Base-by-base conservation (phyloP, 2,329 filamentous ascomycete species). In the Ceratocystis destructans region DNA sequence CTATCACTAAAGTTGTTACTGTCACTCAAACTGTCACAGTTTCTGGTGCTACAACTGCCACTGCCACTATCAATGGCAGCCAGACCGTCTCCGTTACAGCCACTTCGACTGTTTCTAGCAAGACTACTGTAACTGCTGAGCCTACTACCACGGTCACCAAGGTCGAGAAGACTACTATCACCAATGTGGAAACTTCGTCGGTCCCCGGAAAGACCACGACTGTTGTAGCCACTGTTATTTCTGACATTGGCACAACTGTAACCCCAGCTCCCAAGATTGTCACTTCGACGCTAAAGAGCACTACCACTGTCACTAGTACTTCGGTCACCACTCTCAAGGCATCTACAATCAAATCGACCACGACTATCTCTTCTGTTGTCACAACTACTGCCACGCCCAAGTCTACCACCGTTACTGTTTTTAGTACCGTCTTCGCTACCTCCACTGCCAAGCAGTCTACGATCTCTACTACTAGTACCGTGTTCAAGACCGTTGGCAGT, bases 281-380 rank as follows among this genome's bases (percentile, higher is more conserved):
- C 15, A 62, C 61, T 22, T 46, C 61, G 12, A 62, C 61, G 15
- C 3, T 62, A 12, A 62, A 62, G 61, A 48, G 20, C 61, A 62
- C 61, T 17, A 7, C 22, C 2, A 62, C 44, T 22, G 61, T 62
- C 8, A 64, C 46, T 46, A 55, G 45, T 20, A 53, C 62, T 33
- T 20, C 28, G 8, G 48, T 53, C 12, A 55, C 28, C 45, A 64
- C 62, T 25, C 22, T 48, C 62, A 64, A 64, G 62, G 62, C 17
- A 8, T 64, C 62, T 7, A 64, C 62, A 12, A 33, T 64, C 62
- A 64, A 64, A 6, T 37, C 46, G 22, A 64, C 62, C 5, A 57
- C 45, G 10, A 64, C 62, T 6, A 5, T 41, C 62, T 62, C 59
- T 45, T 62, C 59, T 44, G 33, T 55, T n/a, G 46, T 25, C 10